A percentile compares a stretch with the other conserved stretches of the same genome.
Conservation (phyloP, 2,329 filamentous ascomycete genomes). For the Chaetothyriales sp. region DNA sequence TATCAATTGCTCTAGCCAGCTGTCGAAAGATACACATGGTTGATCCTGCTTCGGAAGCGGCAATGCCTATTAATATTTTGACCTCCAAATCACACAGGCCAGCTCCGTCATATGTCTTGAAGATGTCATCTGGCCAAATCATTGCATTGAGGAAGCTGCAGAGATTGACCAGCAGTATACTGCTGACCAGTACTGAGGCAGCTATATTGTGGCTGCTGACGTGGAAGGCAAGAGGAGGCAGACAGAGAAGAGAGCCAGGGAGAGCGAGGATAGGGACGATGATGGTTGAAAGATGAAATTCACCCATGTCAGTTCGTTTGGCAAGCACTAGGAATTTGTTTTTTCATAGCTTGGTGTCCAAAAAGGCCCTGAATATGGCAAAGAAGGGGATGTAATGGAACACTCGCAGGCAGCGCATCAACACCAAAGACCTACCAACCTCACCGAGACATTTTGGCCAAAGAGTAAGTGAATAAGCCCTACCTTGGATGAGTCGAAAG, state of each 20-base stretch:
- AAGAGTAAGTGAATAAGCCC: not conserved
- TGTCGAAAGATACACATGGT: conserved; percentile 44
- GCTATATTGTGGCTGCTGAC: conserved; percentile 45
- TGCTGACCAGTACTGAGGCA: conserved; percentile 41
- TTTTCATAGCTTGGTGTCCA: not conserved
- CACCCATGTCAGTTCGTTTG: conserved; percentile 1
- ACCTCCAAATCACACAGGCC: conserved; percentile 51
- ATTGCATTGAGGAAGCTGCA: conserved; percentile 46
- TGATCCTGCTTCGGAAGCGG: conserved; percentile 38
- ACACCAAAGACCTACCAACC: not conserved
- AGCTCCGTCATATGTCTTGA: conserved; percentile 38
- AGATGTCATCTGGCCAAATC: conserved; percentile 48
- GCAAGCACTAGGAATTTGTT: no score
- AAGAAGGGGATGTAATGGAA: no score
- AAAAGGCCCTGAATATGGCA: no score
- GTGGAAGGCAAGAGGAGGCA: conserved; percentile 45
- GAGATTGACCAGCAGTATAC: conserved; percentile 41
- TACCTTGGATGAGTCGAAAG: not conserved
- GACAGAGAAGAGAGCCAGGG: conserved; percentile 6
- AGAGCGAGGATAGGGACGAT: conserved; percentile 6
- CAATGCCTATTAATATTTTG: conserved; percentile 40
- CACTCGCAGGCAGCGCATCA: not conserved
- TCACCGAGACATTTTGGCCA: not conserved
- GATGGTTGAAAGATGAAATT: conserved; percentile 1
- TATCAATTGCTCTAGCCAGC: conserved; percentile 46